A percentile compares a stretch with the other conserved stretches of the same genome.
phyloP scores from a whole-genome alignment of 768 basidiomycete genomes.

The Rhodosporidiobolus sp. region DNA sequence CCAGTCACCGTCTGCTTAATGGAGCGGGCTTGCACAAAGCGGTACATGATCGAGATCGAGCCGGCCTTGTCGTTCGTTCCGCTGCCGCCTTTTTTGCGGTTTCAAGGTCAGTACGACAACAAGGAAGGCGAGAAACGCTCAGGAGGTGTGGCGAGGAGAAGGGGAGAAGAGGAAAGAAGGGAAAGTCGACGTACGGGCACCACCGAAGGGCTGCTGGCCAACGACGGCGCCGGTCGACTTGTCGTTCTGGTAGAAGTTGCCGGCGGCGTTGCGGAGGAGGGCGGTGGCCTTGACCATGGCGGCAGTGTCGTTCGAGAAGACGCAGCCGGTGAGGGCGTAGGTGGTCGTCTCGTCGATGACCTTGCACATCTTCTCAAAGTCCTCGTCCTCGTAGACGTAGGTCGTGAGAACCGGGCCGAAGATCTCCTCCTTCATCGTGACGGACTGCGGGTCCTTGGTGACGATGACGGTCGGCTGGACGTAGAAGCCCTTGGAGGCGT shows the following conservation, averaged over 20 bases:
- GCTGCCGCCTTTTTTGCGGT: too few relatives aligned
- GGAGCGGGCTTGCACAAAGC: constrained; percentile 75
- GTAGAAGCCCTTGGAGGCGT: constrained; percentile 89
- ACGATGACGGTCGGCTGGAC: constrained; percentile 91
- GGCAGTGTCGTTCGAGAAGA: constrained; percentile 78
- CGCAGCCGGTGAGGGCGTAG: constrained; percentile 92
- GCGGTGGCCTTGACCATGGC: constrained; percentile 76
- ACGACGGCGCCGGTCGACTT: constrained; percentile 98
- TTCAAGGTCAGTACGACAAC: too few relatives aligned
- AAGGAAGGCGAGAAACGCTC: too few relatives aligned
- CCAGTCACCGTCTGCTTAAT: constrained; percentile 96
- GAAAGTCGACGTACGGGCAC: constrained; percentile 57
- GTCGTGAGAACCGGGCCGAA: constrained; percentile 95
- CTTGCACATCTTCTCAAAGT: constrained; percentile 81
- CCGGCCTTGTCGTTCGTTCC: constrained; percentile 91
- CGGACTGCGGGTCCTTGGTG: constrained; percentile 79
- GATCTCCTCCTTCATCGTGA: constrained; percentile 92
- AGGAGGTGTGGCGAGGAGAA: too few relatives aligned
- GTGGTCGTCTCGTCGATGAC: constrained; percentile 78
- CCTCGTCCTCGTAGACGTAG: constrained; percentile 80
- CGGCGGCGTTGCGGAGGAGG: constrained; percentile 81
- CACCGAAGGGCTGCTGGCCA: constrained; percentile 97
- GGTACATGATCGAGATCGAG: constrained; percentile 63
- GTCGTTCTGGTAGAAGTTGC: constrained; percentile 71
- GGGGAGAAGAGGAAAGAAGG: too few relatives aligned